phyloP scores from a whole-genome alignment of 495 filamentous ascomycete genomes.

The Neurospora sp. region DNA sequence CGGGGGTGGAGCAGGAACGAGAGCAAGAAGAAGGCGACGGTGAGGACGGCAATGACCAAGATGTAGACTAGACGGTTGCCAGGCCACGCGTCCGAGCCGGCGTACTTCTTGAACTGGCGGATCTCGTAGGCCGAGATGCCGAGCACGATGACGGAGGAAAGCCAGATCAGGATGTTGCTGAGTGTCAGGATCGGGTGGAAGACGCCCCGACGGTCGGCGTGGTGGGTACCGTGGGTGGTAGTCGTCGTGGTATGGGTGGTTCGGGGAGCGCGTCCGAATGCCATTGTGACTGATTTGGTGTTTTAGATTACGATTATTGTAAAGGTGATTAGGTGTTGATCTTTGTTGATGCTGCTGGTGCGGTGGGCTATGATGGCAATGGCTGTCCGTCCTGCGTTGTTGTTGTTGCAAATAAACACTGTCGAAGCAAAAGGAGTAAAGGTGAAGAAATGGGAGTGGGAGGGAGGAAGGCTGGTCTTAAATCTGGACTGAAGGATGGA shows the following conservation, averaged over 20 bases:
- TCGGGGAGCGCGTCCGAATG: background rate
- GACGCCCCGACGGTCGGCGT: background rate
- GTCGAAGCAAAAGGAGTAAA: background rate
- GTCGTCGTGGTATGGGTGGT: background rate
- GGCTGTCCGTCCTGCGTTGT: background rate
- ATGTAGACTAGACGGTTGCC: slow-evolving; percentile 42
- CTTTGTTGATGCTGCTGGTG: background rate
- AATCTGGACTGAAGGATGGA: background rate
- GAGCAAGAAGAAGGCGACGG: slow-evolving; percentile 47
- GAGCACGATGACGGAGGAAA: slow-evolving; percentile 50
- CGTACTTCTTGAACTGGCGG: background rate
- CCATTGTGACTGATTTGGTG: background rate
- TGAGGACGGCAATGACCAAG: slow-evolving; percentile 46
- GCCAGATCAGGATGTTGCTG: slow-evolving; percentile 35
- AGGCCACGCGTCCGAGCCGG: slow-evolving; percentile 19
- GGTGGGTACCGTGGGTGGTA: background rate
- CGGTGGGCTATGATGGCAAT: background rate
- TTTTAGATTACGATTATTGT: background rate
- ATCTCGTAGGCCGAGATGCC: slow-evolving; percentile 49
- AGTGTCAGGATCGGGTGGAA: slow-evolving; percentile 16
- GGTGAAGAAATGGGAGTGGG: background rate
- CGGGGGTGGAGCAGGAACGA: slow-evolving; percentile 45
- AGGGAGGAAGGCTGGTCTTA: background rate
- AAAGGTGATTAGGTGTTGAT: background rate
- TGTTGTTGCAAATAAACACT: background rate